Evolutionary conservation across 495 filamentous ascomycete genomes (phyloP), one percentile per base, ranked within the genome.

Genomic region (Aspergillus indologenus): DNA sequence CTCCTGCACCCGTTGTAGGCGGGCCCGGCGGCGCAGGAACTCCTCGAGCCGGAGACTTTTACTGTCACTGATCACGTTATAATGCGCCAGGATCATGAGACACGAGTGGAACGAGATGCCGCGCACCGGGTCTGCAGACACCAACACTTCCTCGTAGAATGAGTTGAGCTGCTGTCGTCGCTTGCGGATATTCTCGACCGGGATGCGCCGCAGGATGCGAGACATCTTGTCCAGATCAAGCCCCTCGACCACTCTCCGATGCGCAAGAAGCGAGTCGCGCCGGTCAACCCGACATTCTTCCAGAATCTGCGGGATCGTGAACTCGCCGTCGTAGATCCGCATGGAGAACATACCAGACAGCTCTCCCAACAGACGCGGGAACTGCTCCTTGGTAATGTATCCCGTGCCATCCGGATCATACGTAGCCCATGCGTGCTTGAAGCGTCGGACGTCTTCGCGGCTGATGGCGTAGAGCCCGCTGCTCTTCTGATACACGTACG

Each of bases 61-160:
- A 78, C 86, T 97, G 77, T 99, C 94, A 61, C 85, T 96, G 68
- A 99, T 99, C 67, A 99, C 91, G 60, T 99, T 99, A 80, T 98
- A 94, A 74, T 99, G 95, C 17, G 95, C 93, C 18, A 99, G 81
- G 56, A 96, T 96, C 90, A 99, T 92, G 49, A 99, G 76, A n/a
- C 96, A 88, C 6, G 88, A 85, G 19, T 91, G 96, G 73, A 99
- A 99, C 6, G 89, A 88, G 52, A 99, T 92, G 22, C 94, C 94
- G 48, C 87, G 84, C 54, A 90, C 87, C 0, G 86, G 86, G 73
- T 97, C 90, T 11, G 91, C 91, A 5, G 92, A 94, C 11, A 97
- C 94, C 71, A 98, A 84, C 34, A 97, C 86, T 75, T 99, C 94
- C 76, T 98, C 92, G 65, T 90, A 99, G 75, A 98, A 98, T 18